These are phyloP conservation scores for Waltergamsia citrina DNA, from an alignment of 2,329 filamentous ascomycete genomes.

Conservation along the genomic window DNA sequence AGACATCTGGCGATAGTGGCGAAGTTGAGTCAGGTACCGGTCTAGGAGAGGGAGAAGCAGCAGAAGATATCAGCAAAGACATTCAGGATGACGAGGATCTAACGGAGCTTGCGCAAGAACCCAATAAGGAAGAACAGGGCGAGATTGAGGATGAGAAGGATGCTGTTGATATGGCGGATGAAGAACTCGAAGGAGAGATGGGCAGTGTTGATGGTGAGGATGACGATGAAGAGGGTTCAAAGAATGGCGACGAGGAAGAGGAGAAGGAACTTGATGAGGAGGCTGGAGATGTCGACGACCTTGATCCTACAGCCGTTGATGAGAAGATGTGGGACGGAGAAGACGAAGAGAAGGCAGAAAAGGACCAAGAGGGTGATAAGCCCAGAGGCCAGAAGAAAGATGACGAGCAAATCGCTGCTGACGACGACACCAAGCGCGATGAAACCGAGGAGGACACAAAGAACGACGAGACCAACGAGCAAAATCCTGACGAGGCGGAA, in stretches of 20 bases:
- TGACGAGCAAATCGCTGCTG: conserved; percentile 49
- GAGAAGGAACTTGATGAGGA: conserved; percentile 82
- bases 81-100: conserved; percentile 90
- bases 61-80: conserved; percentile 96
- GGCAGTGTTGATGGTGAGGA: conserved; percentile 55
- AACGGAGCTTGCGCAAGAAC: conserved; percentile 80
- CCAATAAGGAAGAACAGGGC: conserved; percentile 52
- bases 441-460: conserved; percentile 26
- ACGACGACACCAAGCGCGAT: conserved; percentile 46
- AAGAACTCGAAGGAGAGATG: conserved; percentile 82
- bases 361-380: conserved; percentile 69
- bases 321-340: conserved; percentile 98
- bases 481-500: conserved; percentile 46
- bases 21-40: conserved; percentile 88
- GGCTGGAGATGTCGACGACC: conserved; percentile 79
- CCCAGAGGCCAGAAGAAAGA: conserved; percentile 60
- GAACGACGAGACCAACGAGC: conserved; percentile 38
- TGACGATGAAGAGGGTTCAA: conserved; percentile 49
- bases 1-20: conserved; percentile 59
- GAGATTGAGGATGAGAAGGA: conserved; percentile 75
- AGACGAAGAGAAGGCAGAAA: conserved; percentile 69
- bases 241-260: conserved; percentile 52
- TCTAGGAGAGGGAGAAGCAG: conserved; percentile 88
- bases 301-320: conserved; percentile 83
- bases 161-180: conserved; percentile 84